Conservation (phyloP, 2,329 filamentous ascomycete genomes). For the Colletotrichum sidae region DNA sequence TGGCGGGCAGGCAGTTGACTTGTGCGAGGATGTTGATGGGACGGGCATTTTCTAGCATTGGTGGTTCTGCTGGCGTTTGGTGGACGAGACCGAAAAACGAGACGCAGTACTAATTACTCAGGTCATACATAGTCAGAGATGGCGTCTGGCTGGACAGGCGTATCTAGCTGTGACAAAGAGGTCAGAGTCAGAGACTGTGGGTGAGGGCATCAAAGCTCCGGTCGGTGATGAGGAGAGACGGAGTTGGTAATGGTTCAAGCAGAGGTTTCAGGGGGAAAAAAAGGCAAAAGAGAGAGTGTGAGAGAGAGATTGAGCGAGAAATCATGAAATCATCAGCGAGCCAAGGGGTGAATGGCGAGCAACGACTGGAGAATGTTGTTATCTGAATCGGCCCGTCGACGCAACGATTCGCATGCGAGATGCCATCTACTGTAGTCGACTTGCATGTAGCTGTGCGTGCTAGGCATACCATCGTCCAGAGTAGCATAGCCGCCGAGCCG, state of each 20-base stretch:
- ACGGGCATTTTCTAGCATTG: not conserved
- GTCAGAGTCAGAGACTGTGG: no score
- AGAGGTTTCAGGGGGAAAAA: no score
- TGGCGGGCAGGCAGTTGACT: conserved; percentile 11
- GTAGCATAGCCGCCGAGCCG: not conserved
- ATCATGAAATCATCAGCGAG: not conserved
- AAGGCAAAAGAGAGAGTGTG: not conserved
- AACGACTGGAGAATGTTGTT: conserved; percentile 8
- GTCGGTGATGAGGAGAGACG: no score
- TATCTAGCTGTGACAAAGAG: no score
- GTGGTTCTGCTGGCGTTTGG: not conserved
- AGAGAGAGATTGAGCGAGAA: conserved; percentile 6
- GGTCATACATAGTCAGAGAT: no score
- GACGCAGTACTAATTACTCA: not conserved
- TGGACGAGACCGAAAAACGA: not conserved
- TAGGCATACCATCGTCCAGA: not conserved
- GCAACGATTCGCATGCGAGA: conserved; percentile 33
- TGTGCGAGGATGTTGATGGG: conserved; percentile 16
- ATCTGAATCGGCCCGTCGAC: conserved; percentile 36
- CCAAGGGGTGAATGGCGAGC: conserved; percentile 5
- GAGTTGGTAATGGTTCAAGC: no score
- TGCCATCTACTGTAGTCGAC: no score
- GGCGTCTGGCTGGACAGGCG: no score
- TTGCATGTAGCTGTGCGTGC: not conserved
- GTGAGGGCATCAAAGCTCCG: no score